Evolutionary conservation across 148 eudicot genomes (phyloP).

Genomic region (Chenopodium berlandieri): DNA sequence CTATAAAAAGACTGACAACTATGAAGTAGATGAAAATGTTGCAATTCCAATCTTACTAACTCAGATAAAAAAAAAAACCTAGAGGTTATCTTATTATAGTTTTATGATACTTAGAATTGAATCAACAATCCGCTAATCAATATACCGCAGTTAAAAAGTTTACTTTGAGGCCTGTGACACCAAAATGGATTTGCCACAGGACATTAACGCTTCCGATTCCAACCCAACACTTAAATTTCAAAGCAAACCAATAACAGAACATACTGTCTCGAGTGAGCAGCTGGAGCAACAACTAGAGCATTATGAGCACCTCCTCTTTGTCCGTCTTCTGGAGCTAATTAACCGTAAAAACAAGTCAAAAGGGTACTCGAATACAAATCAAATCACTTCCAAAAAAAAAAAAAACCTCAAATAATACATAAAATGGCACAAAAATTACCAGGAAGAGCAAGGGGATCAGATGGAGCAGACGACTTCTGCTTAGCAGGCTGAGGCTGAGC

Average conservation of each 20-base stretch:
- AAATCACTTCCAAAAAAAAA: not conserved
- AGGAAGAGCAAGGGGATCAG: slow-evolving; percentile 71
- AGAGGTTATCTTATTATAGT: not conserved
- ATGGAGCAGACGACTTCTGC: slow-evolving; percentile 42
- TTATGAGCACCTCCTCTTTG: slow-evolving; percentile 57
- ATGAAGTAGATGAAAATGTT: not conserved
- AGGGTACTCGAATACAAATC: not conserved
- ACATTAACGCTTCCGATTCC: no score
- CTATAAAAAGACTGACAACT: not conserved
- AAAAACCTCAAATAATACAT: not conserved
- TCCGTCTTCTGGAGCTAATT: slow-evolving; percentile 57
- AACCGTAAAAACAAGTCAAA: slow-evolving; percentile 18
- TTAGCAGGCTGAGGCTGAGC: slow-evolving; percentile 33
- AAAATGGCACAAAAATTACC: slow-evolving; percentile 38
- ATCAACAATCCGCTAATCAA: not conserved
- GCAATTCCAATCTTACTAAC: not conserved
- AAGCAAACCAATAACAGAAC: slow-evolving; percentile 20
- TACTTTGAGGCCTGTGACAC: not conserved
- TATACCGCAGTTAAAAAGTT: not conserved
- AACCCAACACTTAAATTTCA: not conserved
- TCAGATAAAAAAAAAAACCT: not conserved
- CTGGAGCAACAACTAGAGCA: slow-evolving; percentile 58
- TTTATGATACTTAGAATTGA: no score
- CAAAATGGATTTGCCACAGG: no score
- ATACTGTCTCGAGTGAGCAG: slow-evolving; percentile 55